Base-by-base conservation (phyloP, 768 basidiomycete species). In the Dacryopinax primogenitus region DNA sequence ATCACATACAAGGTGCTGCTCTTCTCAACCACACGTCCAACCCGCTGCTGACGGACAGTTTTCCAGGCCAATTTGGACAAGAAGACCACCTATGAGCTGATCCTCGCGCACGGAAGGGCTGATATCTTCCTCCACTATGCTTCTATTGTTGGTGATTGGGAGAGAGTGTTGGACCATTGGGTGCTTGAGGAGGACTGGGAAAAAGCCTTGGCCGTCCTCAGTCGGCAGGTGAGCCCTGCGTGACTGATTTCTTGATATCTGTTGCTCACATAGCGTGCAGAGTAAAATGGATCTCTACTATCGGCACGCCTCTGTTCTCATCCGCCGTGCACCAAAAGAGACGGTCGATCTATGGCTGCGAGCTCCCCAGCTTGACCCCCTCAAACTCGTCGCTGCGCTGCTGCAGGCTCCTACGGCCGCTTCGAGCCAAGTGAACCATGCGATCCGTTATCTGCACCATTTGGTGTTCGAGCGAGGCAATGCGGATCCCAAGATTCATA, bases 51-150 rank as follows among this genome's bases (percentile, higher is more conserved):
- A 45, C 2, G n/a, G 45, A 12, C 33, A 61, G 18, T 23, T 11
- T n/a, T 65, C 6, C 65, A 96, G 93, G 81, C 79, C 68, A 88
- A 94, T 74, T 80, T 99, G 35, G 90, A 97, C 69, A 83, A 83
- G 12, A 80, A 83, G 63, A 93, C 93, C 2, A 82, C 90, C 2
- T 98, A 94, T 72, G 94, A 96, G 67, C 83, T 98, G 32, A 94
- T 97, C 64, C 86, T 90, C 74, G 86, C 87, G 3, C 95, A 99
- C 73, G 96, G 96, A 1, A 82, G 92, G 41, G 90, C 86, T 9
- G 93, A 97, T 72, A 86, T 97, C 77, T 90, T 93, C 67, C 80
- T 99, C 11, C 87, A 90, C 75, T 98, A 85, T 72, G 95, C 96
- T 3, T 83, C 83, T 1, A 78, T 84, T 18, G 81, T 94, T 44